These are phyloP conservation scores for Schizosaccharomyces versatilis DNA, from an alignment of 1,139 yeast species.

Conservation along the genomic window DNA sequence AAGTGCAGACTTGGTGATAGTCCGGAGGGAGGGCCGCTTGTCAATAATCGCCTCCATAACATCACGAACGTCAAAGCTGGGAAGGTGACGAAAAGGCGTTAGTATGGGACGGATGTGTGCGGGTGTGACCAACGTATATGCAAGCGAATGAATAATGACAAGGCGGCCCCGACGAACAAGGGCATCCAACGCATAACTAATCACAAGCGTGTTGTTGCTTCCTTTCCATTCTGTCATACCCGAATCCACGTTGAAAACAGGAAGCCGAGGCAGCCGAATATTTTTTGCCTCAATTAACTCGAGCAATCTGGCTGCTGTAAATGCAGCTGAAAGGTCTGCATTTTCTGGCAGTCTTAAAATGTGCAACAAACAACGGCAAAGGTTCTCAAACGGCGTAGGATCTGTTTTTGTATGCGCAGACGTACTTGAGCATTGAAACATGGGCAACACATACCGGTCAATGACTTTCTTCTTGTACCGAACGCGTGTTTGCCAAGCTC, in stretches of 20 bases:
- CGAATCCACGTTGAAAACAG: not conserved
- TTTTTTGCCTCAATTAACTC: not conserved
- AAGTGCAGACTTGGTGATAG: no score
- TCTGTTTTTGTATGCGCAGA: not conserved
- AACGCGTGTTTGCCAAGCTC: not conserved
- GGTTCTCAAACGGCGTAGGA: not conserved
- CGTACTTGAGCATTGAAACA: not conserved
- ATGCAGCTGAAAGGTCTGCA: not conserved
- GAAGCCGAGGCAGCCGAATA: not conserved
- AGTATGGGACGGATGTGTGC: no score
- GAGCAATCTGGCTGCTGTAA: not conserved
- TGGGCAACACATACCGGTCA: not conserved
- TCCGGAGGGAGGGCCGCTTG: no score
- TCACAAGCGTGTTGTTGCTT: not conserved
- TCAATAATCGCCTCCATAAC: no score
- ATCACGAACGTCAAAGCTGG: no score
- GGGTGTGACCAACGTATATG: no score
- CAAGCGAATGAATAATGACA: not conserved
- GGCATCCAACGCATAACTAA: not conserved
- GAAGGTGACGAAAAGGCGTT: no score
- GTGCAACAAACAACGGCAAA: not conserved
- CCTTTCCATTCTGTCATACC: not conserved
- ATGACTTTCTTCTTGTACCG: not conserved
- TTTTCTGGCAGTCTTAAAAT: not conserved
- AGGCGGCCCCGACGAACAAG: not conserved